Percentiles rank a stretch among this genome's conserved stretches.
Conservation (phyloP, 2,329 filamentous ascomycete genomes). For the Phaeomoniella chlamydospora region DNA sequence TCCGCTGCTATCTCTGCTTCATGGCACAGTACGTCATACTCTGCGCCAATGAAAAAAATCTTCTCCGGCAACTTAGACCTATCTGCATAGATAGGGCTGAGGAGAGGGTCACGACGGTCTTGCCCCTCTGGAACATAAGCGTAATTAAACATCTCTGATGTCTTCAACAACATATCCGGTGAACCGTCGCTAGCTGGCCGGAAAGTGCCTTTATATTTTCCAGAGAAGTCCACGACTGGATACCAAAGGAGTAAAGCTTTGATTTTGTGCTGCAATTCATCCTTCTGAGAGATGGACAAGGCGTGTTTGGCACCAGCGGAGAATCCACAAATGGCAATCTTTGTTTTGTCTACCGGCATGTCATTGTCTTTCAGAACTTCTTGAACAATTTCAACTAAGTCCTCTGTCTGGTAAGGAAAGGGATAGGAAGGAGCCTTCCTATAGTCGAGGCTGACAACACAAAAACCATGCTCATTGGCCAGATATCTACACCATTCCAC, state of each 20-base stretch:
- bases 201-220: slow-evolving; percentile 15
- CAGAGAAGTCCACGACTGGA: slow-evolving; percentile 27
- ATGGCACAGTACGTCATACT: slow-evolving; percentile 31
- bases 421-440: slow-evolving; percentile 27
- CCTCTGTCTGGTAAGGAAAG: slow-evolving; percentile 31
- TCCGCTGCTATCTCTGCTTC: slow-evolving; percentile 15
- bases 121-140: slow-evolving; percentile 22
- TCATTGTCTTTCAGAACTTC: slow-evolving; percentile 27
- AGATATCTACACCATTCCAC: slow-evolving; percentile 33
- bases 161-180: slow-evolving; percentile 11
- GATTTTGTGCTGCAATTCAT: slow-evolving; percentile 17
- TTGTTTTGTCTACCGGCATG: slow-evolving; percentile 29
- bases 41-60: slow-evolving; percentile 28
- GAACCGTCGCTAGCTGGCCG: slow-evolving; percentile 9
- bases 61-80: slow-evolving; percentile 22
- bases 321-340: slow-evolving; percentile 32
- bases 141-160: slow-evolving; percentile 22
- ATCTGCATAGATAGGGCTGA: slow-evolving; percentile 24
- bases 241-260: slow-evolving; percentile 29
- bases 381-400: slow-evolving; percentile 28
- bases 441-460: slow-evolving; percentile 37
- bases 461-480: slow-evolving; percentile 21
- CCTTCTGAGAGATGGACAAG: slow-evolving; percentile 25
- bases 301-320: slow-evolving; percentile 37
- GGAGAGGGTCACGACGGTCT: slow-evolving; percentile 21